phyloP scores from a whole-genome alignment of 2,329 filamentous ascomycete genomes.

The Septoria petroselini region DNA sequence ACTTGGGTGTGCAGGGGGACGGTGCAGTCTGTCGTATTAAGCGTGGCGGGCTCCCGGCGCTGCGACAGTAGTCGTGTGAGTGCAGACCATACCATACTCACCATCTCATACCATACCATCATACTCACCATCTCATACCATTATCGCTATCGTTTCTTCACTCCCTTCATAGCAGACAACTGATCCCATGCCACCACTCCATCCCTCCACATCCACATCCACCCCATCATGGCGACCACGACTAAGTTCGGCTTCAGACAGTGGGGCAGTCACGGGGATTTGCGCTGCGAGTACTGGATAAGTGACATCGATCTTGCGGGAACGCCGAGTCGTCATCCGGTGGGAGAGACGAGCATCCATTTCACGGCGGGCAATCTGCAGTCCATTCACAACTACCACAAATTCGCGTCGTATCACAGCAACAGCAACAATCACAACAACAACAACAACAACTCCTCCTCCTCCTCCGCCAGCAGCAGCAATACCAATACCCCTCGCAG shows the following conservation, averaged over 20 bases:
- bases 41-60: background rate
- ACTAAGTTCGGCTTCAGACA: constrained; percentile 20
- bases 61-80: constrained; percentile 3
- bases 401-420: background rate
- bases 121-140: too few species aligned
- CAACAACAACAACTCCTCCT: constrained; percentile 3
- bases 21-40: too few species aligned
- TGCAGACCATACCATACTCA: too few species aligned
- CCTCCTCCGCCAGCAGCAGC: constrained; percentile 2
- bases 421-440: constrained; percentile 5
- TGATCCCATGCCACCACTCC: background rate
- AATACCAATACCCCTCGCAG: background rate
- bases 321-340: constrained; percentile 8
- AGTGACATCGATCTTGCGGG: constrained; percentile 15
- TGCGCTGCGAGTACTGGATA: constrained; percentile 23
- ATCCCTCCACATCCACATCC: background rate
- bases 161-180: too few species aligned
- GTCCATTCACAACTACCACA: constrained; percentile 14
- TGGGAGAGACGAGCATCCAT: constrained; percentile 11
- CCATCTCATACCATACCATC: too few species aligned
- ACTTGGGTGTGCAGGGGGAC: background rate
- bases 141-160: too few species aligned
- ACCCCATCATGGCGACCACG: constrained; percentile 11
- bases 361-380: constrained; percentile 21
- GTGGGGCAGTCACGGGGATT: constrained; percentile 16